A percentile compares a stretch with the other conserved stretches of the same genome.
These are phyloP conservation scores for Tulasnella sp. DNA, from an alignment of 768 basidiomycete genomes.

Conservation along the genomic window DNA sequence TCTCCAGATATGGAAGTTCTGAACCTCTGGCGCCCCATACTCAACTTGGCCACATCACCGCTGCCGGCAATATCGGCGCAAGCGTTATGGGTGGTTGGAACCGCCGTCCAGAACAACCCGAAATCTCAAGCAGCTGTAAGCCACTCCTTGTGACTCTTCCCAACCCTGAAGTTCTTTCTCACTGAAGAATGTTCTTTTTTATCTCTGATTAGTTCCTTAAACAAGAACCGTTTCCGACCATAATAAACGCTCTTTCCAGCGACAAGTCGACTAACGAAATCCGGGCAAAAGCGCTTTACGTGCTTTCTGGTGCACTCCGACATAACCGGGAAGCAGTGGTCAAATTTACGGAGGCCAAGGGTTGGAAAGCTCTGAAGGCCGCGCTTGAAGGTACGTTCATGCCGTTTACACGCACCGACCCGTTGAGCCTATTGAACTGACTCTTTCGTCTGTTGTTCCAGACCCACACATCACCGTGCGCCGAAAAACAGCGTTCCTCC, in stretches of 20 bases:
- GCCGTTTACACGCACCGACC: background rate
- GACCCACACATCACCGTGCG: slow-evolving; percentile 80
- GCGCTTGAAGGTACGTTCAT: slow-evolving; percentile 61
- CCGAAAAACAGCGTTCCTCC: slow-evolving; percentile 76
- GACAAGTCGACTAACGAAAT: slow-evolving; percentile 52
- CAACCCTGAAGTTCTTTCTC: too few relatives aligned
- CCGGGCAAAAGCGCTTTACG: slow-evolving; percentile 84
- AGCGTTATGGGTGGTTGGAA: slow-evolving; percentile 84
- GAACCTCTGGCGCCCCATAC: slow-evolving; percentile 77
- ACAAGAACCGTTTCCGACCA: slow-evolving; percentile 62
- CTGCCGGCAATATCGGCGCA: slow-evolving; percentile 67
- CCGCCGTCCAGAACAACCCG: slow-evolving; percentile 89
- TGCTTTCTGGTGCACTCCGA: slow-evolving; percentile 76
- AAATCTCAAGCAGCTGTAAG: slow-evolving; percentile 76
- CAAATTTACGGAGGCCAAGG: slow-evolving; percentile 55
- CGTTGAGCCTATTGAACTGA: slow-evolving; percentile 21
- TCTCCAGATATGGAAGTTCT: slow-evolving; percentile 70
- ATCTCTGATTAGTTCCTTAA: slow-evolving; percentile 56
- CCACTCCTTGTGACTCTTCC: too few relatives aligned
- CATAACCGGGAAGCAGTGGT: slow-evolving; percentile 72
- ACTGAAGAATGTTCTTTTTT: too few relatives aligned
- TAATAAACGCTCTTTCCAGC: slow-evolving; percentile 63
- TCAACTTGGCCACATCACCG: slow-evolving; percentile 60
- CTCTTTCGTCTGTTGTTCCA: slow-evolving; percentile 40
- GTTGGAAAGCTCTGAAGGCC: slow-evolving; percentile 65